phyloP scores from a whole-genome alignment of 495 filamentous ascomycete genomes.

The Hypoxylon intermedium region DNA sequence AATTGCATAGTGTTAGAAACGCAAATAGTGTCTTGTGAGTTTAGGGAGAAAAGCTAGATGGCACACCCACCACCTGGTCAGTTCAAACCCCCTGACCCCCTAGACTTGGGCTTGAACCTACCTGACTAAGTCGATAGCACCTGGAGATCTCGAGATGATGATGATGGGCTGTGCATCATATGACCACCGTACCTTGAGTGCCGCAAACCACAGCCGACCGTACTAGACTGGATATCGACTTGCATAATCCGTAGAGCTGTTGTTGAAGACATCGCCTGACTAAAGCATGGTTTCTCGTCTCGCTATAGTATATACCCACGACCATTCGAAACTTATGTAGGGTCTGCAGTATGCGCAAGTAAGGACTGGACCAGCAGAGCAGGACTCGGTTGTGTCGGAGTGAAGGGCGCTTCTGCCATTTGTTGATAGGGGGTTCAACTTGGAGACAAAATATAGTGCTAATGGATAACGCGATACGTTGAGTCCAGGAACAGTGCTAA shows the following conservation, averaged over 20 bases:
- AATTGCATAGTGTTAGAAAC: not conserved
- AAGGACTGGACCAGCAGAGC: not conserved
- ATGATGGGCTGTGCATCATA: constrained; percentile 26
- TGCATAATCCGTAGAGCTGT: too few species aligned
- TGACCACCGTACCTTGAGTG: not conserved
- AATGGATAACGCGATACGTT: constrained; percentile 1
- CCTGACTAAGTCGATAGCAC: too few species aligned
- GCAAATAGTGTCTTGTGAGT: too few species aligned
- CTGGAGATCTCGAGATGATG: not conserved
- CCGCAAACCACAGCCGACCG: not conserved
- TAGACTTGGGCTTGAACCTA: too few species aligned
- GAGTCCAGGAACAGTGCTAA: constrained; percentile 12
- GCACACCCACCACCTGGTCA: not conserved
- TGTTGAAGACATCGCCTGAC: constrained; percentile 14
- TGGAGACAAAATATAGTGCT: constrained; percentile 6
- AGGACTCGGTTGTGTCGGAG: not conserved
- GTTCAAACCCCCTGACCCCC: not conserved
- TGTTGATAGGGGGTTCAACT: too few species aligned
- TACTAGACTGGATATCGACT: not conserved
- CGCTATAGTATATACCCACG: too few species aligned
- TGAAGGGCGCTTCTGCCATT: not conserved
- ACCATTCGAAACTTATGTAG: not conserved
- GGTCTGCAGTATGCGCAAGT: not conserved
- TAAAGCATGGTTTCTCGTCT: constrained; percentile 20
- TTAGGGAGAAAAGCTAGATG: constrained; percentile 4